Conservation (phyloP, 139 green algal species). For the Medakamo hakoo region DNA sequence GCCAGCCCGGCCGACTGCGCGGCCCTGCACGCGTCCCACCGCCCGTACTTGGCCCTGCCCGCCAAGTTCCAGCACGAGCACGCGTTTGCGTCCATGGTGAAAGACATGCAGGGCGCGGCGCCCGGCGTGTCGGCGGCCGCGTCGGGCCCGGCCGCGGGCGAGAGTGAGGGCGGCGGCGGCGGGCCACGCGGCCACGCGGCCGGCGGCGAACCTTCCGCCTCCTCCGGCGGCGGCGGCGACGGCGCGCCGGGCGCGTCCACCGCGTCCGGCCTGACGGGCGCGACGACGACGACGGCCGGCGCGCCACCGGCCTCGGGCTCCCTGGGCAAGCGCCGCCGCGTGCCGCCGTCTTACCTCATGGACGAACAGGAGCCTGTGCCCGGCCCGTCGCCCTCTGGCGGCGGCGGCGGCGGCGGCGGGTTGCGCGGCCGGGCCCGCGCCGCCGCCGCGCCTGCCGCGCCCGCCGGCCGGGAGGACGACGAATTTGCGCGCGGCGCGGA, state of each 20-base stretch:
- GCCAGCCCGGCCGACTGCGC: too few species aligned
- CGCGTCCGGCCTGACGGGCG: not conserved
- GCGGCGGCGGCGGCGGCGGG: not conserved
- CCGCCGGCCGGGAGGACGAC: conserved; percentile 23
- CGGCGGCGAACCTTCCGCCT: not conserved
- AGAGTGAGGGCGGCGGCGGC: not conserved
- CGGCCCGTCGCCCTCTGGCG: too few species aligned
- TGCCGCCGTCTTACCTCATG: not conserved
- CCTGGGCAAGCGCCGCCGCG: not conserved
- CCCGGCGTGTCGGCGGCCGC: not conserved
- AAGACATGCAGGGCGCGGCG: not conserved
- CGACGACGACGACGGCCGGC: too few species aligned
- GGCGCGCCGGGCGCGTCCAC: conserved; percentile 3
- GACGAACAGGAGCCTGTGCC: too few species aligned
- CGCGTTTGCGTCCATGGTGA: conserved; percentile 24
- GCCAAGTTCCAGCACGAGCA: conserved; percentile 11
- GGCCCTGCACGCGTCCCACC: conserved; percentile 20
- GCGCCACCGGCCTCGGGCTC: conserved; percentile 2
- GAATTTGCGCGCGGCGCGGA: too few species aligned
- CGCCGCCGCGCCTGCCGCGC: not conserved
- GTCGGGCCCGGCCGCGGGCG: not conserved
- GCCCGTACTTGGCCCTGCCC: conserved; percentile 28
- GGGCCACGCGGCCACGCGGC: not conserved
- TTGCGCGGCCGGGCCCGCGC: too few species aligned
- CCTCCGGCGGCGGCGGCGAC: not conserved